phyloP scores from a whole-genome alignment of 176 grass and related monocot species.

The Avena eriantha region DNA sequence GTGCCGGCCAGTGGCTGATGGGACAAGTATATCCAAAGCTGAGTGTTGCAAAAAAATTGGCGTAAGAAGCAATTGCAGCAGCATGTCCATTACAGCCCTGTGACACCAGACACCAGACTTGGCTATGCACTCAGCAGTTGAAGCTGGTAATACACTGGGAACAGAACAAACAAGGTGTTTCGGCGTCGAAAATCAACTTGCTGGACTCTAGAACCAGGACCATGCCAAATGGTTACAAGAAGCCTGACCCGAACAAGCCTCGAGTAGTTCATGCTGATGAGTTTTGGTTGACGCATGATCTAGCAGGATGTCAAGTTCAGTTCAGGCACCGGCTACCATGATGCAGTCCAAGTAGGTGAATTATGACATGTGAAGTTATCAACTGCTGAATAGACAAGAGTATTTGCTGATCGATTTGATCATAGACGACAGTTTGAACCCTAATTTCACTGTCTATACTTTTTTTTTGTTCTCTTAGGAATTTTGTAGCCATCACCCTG shows the following conservation, averaged over 20 bases:
- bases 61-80: conserved; percentile 22
- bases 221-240: conserved; percentile 28
- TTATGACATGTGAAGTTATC: neutral
- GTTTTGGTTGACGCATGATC: conserved; percentile 55
- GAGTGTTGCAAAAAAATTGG: neutral
- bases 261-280: conserved; percentile 46
- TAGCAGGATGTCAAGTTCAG: conserved; percentile 23
- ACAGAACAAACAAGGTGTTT: neutral
- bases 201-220: neutral
- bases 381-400: neutral
- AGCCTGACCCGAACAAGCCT: neutral
- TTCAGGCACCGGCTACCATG: neutral
- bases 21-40: neutral
- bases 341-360: neutral
- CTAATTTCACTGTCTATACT: conserved; percentile 37
- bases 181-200: neutral
- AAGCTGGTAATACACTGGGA: neutral
- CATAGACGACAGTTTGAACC: conserved; percentile 19
- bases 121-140: too few relatives aligned
- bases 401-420: conserved; percentile 29
- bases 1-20: neutral
- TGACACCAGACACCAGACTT: too few relatives aligned
- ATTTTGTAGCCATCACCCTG: conserved; percentile 20
- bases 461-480: conserved; percentile 39
- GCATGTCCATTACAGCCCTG: neutral